Conservation (phyloP, 805 yeast species). For the Ogataea sp. region DNA sequence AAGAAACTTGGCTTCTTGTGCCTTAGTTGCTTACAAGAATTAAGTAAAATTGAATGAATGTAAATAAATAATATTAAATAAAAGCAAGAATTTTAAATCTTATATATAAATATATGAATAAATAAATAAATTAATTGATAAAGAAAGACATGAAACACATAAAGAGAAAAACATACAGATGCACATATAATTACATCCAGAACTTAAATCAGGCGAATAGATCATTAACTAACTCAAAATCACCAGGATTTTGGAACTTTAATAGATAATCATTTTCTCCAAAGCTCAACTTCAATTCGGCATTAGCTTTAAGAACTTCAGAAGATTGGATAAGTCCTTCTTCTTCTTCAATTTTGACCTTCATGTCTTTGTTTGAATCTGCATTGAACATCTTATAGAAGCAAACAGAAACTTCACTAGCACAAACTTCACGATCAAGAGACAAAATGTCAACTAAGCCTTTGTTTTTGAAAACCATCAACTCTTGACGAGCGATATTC, state of each 20-base stretch:
- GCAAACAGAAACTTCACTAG: background rate
- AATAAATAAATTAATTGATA: too few species aligned
- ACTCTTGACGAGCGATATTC: background rate
- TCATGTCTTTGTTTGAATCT: too few species aligned
- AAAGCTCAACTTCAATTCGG: too few species aligned
- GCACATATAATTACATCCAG: too few species aligned
- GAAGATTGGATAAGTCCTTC: too few species aligned
- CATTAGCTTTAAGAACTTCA: too few species aligned
- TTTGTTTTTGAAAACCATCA: background rate
- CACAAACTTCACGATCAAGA: too few species aligned
- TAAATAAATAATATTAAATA: background rate
- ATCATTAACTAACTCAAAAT: background rate
- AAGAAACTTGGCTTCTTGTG: constrained; percentile 75
- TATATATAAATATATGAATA: background rate
- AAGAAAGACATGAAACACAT: too few species aligned
- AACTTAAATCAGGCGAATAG: background rate
- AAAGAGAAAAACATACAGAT: background rate
- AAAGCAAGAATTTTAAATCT: background rate
- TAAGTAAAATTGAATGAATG: background rate
- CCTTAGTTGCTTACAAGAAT: constrained; percentile 37
- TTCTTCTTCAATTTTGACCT: too few species aligned
- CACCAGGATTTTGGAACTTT: background rate
- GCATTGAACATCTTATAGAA: too few species aligned
- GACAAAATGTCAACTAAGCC: too few species aligned
- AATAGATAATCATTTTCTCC: background rate